Evolutionary conservation across 805 yeast genomes (phyloP).

Genomic region (Barnettozyma botsteinii): DNA sequence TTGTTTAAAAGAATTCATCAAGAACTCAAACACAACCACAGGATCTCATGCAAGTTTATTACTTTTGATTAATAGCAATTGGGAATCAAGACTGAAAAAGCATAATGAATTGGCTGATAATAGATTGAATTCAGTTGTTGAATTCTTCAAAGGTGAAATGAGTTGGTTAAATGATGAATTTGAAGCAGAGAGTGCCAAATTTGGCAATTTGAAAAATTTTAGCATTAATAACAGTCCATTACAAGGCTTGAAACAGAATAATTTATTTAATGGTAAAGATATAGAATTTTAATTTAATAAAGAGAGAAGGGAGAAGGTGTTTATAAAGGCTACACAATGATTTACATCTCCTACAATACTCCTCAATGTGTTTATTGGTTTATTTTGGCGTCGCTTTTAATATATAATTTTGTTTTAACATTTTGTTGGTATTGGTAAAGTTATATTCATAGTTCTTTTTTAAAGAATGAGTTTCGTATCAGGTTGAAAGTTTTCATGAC

Average conservation of each 20-base stretch:
- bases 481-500: too few species aligned
- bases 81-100: slow-evolving; percentile 36
- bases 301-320: neutral
- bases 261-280: slow-evolving; percentile 4
- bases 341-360: too few species aligned
- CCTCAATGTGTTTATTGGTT: neutral
- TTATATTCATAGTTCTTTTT: too few species aligned
- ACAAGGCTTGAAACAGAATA: slow-evolving; percentile 15
- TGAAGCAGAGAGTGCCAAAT: slow-evolving; percentile 10
- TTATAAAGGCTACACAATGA: neutral
- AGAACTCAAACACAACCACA: slow-evolving; percentile 20
- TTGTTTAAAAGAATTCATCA: slow-evolving; percentile 31
- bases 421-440: too few species aligned
- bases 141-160: slow-evolving; percentile 37
- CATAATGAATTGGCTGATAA: slow-evolving; percentile 41
- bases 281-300: neutral
- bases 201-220: slow-evolving; percentile 17
- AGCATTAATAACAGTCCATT: slow-evolving; percentile 22
- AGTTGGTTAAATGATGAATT: slow-evolving; percentile 24
- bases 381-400: too few species aligned
- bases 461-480: too few species aligned
- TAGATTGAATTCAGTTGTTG: slow-evolving; percentile 39
- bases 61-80: slow-evolving; percentile 32
- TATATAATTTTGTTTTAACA: too few species aligned
- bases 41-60: slow-evolving; percentile 30